Conservation (phyloP, 2,329 filamentous ascomycete species). For the Scedosporium dehoogii region DNA sequence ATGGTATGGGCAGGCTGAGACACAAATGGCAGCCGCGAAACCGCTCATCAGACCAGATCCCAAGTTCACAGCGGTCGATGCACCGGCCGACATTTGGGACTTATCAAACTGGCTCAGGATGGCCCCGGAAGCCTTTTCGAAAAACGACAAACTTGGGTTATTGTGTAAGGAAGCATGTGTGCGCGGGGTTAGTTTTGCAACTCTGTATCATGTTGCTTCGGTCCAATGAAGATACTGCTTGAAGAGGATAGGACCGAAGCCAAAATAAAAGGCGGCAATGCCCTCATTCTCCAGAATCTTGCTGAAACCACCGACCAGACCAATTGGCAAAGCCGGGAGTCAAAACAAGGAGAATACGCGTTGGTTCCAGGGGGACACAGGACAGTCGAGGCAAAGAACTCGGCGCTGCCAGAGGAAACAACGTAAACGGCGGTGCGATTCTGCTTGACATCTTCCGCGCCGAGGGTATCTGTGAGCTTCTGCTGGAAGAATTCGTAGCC, state of each 20-base stretch:
- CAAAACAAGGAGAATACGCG: conserved; percentile 86
- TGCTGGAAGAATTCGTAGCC: conserved; percentile 97
- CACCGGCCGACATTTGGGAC: conserved; percentile 52
- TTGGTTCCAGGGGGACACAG: conserved; percentile 85
- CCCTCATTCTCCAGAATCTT: conserved; percentile 81
- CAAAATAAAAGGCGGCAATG: conserved; percentile 78
- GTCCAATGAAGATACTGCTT: conserved; percentile 50
- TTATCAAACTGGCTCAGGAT: conserved; percentile 64
- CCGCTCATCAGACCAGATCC: conserved; percentile 40
- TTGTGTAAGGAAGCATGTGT: conserved; percentile 79
- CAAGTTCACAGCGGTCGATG: conserved; percentile 76
- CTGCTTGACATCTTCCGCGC: conserved; percentile 65
- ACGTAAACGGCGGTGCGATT: conserved; percentile 79
- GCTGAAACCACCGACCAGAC: conserved; percentile 66
- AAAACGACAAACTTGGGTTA: conserved; percentile 93
- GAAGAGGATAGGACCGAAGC: conserved; percentile 80
- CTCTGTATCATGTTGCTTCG: conserved; percentile 7
- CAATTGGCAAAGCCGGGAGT: conserved; percentile 74
- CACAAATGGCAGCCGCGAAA: conserved; percentile 76
- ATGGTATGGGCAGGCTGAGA: conserved; percentile 90
- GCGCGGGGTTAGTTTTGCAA: background rate
- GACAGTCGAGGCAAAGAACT: conserved; percentile 68
- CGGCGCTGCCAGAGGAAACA: conserved; percentile 53
- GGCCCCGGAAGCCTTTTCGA: conserved; percentile 75
- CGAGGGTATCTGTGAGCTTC: conserved; percentile 71